Base-by-base conservation (phyloP, 805 yeast species). In the Vanderwaltozyma yarrowii region DNA sequence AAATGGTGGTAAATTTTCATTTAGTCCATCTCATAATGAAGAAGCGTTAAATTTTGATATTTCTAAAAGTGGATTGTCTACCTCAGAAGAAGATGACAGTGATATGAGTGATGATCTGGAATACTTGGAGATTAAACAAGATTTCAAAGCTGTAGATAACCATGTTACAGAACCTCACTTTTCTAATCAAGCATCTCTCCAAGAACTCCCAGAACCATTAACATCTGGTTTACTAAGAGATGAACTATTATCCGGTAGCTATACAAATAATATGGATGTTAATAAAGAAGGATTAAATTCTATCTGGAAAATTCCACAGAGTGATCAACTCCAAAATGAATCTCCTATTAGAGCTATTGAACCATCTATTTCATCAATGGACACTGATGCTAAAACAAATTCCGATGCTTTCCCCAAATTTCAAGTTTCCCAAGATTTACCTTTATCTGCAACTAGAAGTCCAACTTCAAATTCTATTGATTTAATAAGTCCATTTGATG, bases 1-100 rank as follows among this genome's bases (percentile, higher is more conserved):
- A 11, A 71, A 71, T 45, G 98, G 98, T 5, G 98, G 98, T 2
- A 82, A 88, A 52, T 89, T 83, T 54, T 87, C 78, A 2, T 44
- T 58, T 15, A 48, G 53, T 31, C 58, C 60, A 4, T 39, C 44
- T 12, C 51, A 49, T 27, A 51, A 45, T 15, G 62, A 58, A 15
- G 63, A 57, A 36, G 51, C 61, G 0, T 32, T 58, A 13, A 55
- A 50, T 24, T 58, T 59, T 40, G 61, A 56, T 34, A 47, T 56
- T 8, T 54, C 60, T 0, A 52, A 49, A 2, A 56, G 49, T 9
- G 52, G 50, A 23, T 38, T 58, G 5, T 54, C 62, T 3, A 54
- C 59, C 36, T 58, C 62, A 9, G 61, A 55, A 14, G 54, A 51
- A 25, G 58, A 50, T 3, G 59, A 54, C 6, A 54, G 54, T 37